Percentiles rank a stretch among this genome's conserved stretches.
Conservation (phyloP, 2,329 filamentous ascomycete genomes). For the Sphaerulina musiva region DNA sequence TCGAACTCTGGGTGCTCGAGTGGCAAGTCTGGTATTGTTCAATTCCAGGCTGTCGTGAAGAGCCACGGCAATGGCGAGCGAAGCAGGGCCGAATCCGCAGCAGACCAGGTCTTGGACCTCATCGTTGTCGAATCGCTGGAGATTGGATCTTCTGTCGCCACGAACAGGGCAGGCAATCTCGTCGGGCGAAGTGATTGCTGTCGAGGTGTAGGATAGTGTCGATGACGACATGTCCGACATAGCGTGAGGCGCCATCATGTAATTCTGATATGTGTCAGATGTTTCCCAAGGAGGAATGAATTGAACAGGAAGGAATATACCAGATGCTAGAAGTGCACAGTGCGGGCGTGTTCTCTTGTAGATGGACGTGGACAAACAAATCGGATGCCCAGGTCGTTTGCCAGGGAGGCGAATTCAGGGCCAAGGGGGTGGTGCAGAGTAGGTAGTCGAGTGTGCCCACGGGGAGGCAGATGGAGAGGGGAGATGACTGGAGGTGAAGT, state of each 20-base stretch:
- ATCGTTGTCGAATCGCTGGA: conserved; percentile 51
- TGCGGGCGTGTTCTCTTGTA: neutral
- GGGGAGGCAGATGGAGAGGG: no score
- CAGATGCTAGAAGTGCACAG: neutral
- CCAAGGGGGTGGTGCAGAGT: no score
- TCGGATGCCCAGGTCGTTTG: conserved; percentile 1
- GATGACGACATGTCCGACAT: conserved; percentile 14
- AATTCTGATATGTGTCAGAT: neutral
- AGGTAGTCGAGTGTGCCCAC: no score
- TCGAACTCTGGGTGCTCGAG: conserved; percentile 59
- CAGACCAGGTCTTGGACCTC: conserved; percentile 79
- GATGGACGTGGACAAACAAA: neutral
- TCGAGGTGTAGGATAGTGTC: conserved; percentile 7
- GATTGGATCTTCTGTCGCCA: conserved; percentile 18
- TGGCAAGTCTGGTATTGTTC: conserved; percentile 32
- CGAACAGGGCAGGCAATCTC: conserved; percentile 18
- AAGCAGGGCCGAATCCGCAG: conserved; percentile 88
- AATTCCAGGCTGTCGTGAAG: conserved; percentile 68
- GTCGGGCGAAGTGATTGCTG: conserved; percentile 13
- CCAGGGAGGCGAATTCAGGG: neutral
- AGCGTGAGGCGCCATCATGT: conserved; percentile 22
- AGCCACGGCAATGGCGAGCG: conserved; percentile 80
- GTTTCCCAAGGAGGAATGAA: neutral
- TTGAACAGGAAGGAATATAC: neutral
- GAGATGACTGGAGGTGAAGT: no score